A percentile compares a stretch with the other conserved stretches of the same genome.
Evolutionary conservation across 768 basidiomycete species (phyloP).

Genomic region (Russula emetica): DNA sequence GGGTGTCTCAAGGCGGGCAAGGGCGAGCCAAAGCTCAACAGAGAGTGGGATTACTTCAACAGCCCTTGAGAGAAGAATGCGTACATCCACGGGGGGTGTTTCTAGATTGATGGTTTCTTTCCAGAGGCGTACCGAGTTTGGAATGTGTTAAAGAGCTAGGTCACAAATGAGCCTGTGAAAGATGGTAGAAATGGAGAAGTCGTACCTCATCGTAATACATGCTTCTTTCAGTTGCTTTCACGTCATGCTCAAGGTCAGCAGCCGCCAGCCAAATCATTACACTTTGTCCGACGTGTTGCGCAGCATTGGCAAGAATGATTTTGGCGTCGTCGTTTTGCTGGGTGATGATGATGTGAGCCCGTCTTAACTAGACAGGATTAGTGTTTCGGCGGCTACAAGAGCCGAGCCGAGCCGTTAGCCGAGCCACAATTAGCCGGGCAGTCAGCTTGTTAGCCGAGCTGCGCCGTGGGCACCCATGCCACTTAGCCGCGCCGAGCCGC

Average conservation of each 20-base stretch:
- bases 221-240: conserved; percentile 81
- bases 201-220: conserved; percentile 87
- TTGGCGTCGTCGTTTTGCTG: conserved; percentile 93
- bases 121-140: conserved; percentile 95
- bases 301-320: conserved; percentile 88
- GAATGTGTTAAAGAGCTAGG: conserved; percentile 91
- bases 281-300: conserved; percentile 90
- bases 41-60: conserved; percentile 96
- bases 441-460: no score
- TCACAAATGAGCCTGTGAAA: not conserved
- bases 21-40: conserved; percentile 96
- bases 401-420: no score
- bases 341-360: conserved; percentile 3
- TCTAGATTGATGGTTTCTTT: conserved; percentile 98
- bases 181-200: not conserved
- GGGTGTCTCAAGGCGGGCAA: conserved; percentile 93
- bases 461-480: no score
- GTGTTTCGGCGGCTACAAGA: no score
- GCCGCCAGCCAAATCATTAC: conserved; percentile 97
- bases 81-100: conserved; percentile 80
- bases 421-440: no score
- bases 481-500: no score
- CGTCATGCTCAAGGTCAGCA: conserved; percentile 81
- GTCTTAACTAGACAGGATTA: not conserved
- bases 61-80: conserved; percentile 86